Evolutionary conservation across 306 rosid species (phyloP).

Genomic region (Adenanthera pavonina): DNA sequence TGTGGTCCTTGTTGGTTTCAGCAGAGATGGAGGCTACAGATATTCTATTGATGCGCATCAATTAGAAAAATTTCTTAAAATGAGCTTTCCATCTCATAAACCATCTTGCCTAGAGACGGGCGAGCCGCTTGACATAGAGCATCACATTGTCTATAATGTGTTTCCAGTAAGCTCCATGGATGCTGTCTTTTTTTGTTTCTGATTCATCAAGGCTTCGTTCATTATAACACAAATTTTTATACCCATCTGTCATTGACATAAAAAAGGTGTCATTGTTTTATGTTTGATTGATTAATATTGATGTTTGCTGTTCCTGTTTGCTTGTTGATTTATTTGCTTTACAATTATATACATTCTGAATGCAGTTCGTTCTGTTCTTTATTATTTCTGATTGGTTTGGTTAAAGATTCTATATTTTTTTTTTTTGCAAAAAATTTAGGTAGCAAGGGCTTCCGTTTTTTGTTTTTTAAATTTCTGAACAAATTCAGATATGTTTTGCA

Average conservation of each 20-base stretch:
- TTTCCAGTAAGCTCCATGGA: slow-evolving; percentile 64
- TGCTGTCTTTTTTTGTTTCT: background rate
- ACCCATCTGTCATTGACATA: background rate
- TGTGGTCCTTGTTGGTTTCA: slow-evolving; percentile 83
- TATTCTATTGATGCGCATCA: slow-evolving; percentile 64
- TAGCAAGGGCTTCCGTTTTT: background rate
- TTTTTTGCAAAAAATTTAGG: background rate
- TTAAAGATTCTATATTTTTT: background rate
- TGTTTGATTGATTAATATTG: slow-evolving; percentile 12
- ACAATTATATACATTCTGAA: background rate
- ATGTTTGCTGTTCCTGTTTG: slow-evolving; percentile 8
- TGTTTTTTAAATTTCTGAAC: too few relatives aligned
- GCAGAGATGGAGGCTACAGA: slow-evolving; percentile 83
- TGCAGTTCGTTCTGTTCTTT: slow-evolving; percentile 1
- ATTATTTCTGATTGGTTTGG: background rate
- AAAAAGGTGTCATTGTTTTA: background rate
- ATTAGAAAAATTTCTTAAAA: slow-evolving; percentile 72
- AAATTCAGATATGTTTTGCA: background rate
- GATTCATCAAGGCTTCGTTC: background rate
- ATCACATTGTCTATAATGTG: slow-evolving; percentile 73
- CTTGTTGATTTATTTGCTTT: slow-evolving; percentile 15
- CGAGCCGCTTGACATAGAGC: slow-evolving; percentile 89
- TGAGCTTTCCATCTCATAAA: slow-evolving; percentile 83
- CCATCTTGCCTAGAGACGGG: slow-evolving; percentile 93
- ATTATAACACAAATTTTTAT: background rate